Evolutionary conservation across 208 protist genomes (phyloP), one percentile per base, ranked within the genome.

Genomic region (Trypanosoma melophagium): DNA sequence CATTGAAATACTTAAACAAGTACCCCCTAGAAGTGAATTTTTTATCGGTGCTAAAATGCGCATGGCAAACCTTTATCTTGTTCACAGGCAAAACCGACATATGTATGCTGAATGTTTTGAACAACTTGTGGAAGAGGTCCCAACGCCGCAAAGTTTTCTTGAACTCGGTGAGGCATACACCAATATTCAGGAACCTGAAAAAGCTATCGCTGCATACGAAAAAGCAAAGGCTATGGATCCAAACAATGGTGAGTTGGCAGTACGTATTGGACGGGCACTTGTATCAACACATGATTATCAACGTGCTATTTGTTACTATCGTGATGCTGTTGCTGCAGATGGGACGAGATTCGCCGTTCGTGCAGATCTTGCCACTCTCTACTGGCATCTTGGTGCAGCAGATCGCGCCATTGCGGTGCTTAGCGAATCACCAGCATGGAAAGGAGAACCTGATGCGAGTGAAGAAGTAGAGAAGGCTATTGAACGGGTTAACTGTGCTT

Each of bases 271-370:
- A 19, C 85, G 91, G 10, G 87, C 93, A 17, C 78, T 98, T 54
- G 94, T 98, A 59, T 79, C 84, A 17, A 95, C 92, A 19, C 96
- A 98, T 80, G 90, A 98, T 74, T 98, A 97, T 73, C 72, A 86
- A 50, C 84, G 90, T 52, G 96, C 95, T 0, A 85, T 97, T 28
- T 73, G 80, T 9, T 98, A 97, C 81, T 98, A 98, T 76, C 55
- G 76, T 22, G 80, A 95, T 42, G 93, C 96, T 10, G 61, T 97
- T 31, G 60, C 73, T 21, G 51, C 69, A 42, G 92, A 96, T 56
- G 72, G 73, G 22, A 67, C 70, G n/a, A 76, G 91, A 56, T 83
- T 92, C 60, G 70, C 59, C 31, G 84, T 98, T 10, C 77, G 87
- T 38, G 80, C 95, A 28, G 97, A 98, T 47, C 83, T 98, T 19